These are phyloP conservation scores for Thermoascus crustaceus DNA, from an alignment of 2,329 filamentous ascomycete genomes.

Conservation along the genomic window DNA sequence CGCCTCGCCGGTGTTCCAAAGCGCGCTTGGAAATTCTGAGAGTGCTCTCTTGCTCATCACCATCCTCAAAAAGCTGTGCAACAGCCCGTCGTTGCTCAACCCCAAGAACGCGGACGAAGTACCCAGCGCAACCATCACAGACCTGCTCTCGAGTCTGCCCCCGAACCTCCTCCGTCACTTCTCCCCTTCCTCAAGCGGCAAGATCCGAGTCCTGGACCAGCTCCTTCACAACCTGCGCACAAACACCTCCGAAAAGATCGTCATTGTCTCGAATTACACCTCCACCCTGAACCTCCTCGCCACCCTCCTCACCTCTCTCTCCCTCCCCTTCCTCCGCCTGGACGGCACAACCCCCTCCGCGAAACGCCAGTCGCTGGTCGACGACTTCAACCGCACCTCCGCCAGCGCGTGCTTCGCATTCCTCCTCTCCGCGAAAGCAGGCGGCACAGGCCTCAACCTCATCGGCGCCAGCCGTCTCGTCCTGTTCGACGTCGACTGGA, in stretches of 20 bases:
- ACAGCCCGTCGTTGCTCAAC: conserved; percentile 57
- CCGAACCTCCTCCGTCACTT: conserved; percentile 45
- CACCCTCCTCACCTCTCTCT: conserved; percentile 51
- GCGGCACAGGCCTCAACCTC: conserved; percentile 61
- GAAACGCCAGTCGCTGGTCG: conserved; percentile 60
- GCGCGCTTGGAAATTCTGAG: conserved; percentile 54
- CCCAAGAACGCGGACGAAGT: conserved; percentile 41
- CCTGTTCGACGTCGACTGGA: conserved; percentile 70
- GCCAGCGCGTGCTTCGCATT: conserved; percentile 57
- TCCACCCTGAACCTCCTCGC: conserved; percentile 61
- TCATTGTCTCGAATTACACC: conserved; percentile 70
- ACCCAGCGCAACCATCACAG: conserved; percentile 39
- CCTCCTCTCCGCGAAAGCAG: conserved; percentile 63
- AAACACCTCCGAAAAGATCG: conserved; percentile 60
- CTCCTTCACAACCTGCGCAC: conserved; percentile 54
- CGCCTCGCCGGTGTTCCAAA: conserved; percentile 55
- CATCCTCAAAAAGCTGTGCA: conserved; percentile 66
- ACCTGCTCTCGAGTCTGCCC: conserved; percentile 48
- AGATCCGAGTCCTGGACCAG: conserved; percentile 59
- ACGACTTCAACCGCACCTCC: conserved; percentile 58
- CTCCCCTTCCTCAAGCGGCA: conserved; percentile 53
- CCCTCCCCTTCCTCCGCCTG: conserved; percentile 57
- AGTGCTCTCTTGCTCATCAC: conserved; percentile 61
- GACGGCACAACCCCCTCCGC: conserved; percentile 58
- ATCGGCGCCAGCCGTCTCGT: conserved; percentile 62